These are phyloP conservation scores for Globisporangium camurandrum DNA, from an alignment of 352 stramenopile genomes.

Conservation along the genomic window DNA sequence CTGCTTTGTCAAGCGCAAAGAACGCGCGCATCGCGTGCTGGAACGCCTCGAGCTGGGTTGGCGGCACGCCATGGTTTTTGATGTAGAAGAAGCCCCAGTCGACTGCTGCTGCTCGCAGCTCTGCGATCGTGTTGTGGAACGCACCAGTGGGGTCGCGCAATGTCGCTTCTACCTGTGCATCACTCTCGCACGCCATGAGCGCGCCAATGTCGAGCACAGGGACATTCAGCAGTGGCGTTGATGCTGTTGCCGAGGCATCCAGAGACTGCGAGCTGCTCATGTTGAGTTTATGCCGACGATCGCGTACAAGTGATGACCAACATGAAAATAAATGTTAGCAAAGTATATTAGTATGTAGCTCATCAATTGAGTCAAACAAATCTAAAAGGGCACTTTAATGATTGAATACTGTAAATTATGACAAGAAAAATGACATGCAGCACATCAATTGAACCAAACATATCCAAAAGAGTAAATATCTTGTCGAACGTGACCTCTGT, in stretches of 20 bases:
- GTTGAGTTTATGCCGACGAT: no score
- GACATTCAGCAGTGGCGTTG: slow-evolving; percentile 13
- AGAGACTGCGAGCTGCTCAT: no score
- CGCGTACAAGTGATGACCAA: no score
- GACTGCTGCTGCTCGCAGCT: slow-evolving; percentile 42
- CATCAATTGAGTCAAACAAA: no score
- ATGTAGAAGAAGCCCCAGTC: slow-evolving; percentile 93
- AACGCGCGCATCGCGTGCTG: slow-evolving; percentile 61
- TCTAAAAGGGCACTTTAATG: no score
- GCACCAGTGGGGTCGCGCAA: slow-evolving; percentile 9
- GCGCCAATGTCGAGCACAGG: slow-evolving; percentile 40
- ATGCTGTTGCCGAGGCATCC: neutral
- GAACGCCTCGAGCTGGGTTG: slow-evolving; percentile 59
- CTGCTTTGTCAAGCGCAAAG: slow-evolving; percentile 67
- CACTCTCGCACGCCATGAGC: slow-evolving; percentile 28
- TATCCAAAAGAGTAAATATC: no score
- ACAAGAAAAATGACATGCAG: no score
- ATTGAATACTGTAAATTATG: no score
- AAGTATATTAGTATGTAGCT: no score
- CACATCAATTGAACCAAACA: no score
- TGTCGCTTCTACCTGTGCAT: slow-evolving; percentile 25
- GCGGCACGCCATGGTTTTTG: slow-evolving; percentile 63
- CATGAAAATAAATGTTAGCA: no score
- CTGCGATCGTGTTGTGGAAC: slow-evolving; percentile 28
- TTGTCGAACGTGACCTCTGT: no score